These are phyloP conservation scores for Spatholobus suberectus DNA, from an alignment of 306 rosid genomes.

Conservation along the genomic window DNA sequence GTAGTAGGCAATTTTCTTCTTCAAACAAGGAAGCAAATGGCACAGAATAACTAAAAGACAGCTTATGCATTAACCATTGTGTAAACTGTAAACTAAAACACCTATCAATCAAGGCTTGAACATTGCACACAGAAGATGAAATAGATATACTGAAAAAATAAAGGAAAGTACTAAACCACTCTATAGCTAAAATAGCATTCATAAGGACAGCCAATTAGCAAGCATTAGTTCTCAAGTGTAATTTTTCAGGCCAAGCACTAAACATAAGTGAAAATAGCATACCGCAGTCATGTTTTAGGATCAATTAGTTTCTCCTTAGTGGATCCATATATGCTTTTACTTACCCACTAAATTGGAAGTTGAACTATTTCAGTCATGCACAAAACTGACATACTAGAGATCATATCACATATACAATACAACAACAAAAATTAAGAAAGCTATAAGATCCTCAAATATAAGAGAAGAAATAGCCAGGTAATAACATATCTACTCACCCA, in stretches of 20 bases:
- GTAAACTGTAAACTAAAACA: background rate
- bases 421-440: background rate
- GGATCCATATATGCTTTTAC: background rate
- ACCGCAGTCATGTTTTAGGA: background rate
- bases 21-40: background rate
- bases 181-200: background rate
- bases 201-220: background rate
- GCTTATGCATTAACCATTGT: background rate
- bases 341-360: background rate
- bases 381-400: conserved; percentile 11
- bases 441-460: background rate
- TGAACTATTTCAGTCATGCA: background rate
- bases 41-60: background rate
- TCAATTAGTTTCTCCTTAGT: background rate
- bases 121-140: background rate
- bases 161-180: background rate
- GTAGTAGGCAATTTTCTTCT: background rate
- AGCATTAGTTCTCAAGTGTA: background rate
- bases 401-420: background rate
- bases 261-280: background rate
- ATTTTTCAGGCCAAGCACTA: background rate
- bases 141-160: background rate
- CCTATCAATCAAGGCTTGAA: background rate
- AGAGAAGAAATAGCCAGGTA: background rate
- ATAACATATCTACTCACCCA: conserved; percentile 57